Evolutionary conservation across 306 rosid species (phyloP).

Genomic region (Cicer pinnatifidum): DNA sequence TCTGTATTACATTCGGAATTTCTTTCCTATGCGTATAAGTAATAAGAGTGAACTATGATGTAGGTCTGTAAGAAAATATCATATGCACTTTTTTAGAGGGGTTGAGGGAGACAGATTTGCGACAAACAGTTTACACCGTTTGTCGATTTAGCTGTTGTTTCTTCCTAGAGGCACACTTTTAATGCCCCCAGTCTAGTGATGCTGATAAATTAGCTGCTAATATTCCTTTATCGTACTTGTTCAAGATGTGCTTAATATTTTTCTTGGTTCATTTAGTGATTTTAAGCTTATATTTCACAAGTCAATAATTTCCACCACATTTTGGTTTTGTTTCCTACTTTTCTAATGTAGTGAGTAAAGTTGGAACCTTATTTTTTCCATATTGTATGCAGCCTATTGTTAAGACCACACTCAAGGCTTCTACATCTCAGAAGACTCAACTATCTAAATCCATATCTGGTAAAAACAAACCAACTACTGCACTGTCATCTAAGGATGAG

Average conservation of each 20-base stretch:
- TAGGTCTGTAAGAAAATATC: constrained; percentile 2
- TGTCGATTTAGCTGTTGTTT: neutral
- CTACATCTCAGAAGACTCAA: constrained; percentile 49
- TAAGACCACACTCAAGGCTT: constrained; percentile 56
- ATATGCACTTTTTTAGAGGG: neutral
- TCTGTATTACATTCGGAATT: constrained; percentile 22
- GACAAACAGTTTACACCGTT: constrained; percentile 3
- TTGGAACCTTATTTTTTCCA: constrained; percentile 29
- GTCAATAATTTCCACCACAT: constrained; percentile 25
- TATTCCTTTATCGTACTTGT: neutral
- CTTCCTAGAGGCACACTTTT: neutral
- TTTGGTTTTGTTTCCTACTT: constrained; percentile 28
- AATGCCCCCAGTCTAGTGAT: constrained; percentile 3
- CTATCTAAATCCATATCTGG: constrained; percentile 50
- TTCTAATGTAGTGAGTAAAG: constrained; percentile 7
- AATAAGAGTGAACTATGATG: neutral
- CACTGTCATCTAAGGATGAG: constrained; percentile 55
- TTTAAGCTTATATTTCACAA: constrained; percentile 18
- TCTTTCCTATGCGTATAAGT: constrained; percentile 7
- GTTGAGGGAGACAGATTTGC: neutral
- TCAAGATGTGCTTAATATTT: constrained; percentile 14
- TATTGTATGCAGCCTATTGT: constrained; percentile 59
- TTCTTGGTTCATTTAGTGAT: constrained; percentile 23
- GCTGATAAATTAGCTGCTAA: constrained; percentile 17
- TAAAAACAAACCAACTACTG: constrained; percentile 50